phyloP scores from a whole-genome alignment of 2,329 filamentous ascomycete genomes.

The Aspergillus sp. region DNA sequence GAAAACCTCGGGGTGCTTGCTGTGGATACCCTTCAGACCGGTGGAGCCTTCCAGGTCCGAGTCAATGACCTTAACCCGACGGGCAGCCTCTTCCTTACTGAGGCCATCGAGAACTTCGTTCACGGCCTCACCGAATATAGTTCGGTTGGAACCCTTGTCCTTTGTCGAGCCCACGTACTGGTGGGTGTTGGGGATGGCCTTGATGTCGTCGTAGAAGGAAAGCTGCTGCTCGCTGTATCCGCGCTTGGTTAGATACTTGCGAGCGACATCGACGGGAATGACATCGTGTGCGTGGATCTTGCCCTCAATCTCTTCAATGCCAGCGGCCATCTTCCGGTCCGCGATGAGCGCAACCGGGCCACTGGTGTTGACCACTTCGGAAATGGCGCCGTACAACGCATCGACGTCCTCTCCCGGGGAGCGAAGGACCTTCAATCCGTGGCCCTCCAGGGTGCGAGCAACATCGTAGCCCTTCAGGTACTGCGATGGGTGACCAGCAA shows the following conservation, averaged over 20 bases:
- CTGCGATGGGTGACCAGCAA: slow-evolving; percentile 33
- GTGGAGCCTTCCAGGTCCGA: slow-evolving; percentile 36
- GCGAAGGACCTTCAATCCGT: slow-evolving; percentile 30
- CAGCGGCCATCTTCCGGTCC: slow-evolving; percentile 30
- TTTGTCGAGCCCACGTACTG: slow-evolving; percentile 27
- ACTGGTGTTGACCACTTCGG: slow-evolving; percentile 22
- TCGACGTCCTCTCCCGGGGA: slow-evolving; percentile 32
- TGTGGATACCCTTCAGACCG: slow-evolving; percentile 30
- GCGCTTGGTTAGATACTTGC: slow-evolving; percentile 29
- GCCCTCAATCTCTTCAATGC: slow-evolving; percentile 31
- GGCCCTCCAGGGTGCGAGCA: slow-evolving; percentile 25
- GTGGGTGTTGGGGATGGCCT: slow-evolving; percentile 22
- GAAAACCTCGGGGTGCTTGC: slow-evolving; percentile 32
- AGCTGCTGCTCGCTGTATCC: slow-evolving; percentile 28
- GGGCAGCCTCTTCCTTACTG: slow-evolving; percentile 29
- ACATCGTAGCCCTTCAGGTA: slow-evolving; percentile 33
- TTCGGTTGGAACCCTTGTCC: slow-evolving; percentile 31
- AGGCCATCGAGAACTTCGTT: slow-evolving; percentile 28
- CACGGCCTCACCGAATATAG: slow-evolving; percentile 34
- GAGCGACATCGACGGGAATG: slow-evolving; percentile 29
- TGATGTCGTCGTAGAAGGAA: slow-evolving; percentile 29
- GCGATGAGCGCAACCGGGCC: slow-evolving; percentile 27
- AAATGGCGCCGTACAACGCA: slow-evolving; percentile 26
- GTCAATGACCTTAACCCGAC: slow-evolving; percentile 34
- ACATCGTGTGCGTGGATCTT: slow-evolving; percentile 31